phyloP scores from a whole-genome alignment of 176 grass and related monocot genomes.

The Neostapfia colusana region DNA sequence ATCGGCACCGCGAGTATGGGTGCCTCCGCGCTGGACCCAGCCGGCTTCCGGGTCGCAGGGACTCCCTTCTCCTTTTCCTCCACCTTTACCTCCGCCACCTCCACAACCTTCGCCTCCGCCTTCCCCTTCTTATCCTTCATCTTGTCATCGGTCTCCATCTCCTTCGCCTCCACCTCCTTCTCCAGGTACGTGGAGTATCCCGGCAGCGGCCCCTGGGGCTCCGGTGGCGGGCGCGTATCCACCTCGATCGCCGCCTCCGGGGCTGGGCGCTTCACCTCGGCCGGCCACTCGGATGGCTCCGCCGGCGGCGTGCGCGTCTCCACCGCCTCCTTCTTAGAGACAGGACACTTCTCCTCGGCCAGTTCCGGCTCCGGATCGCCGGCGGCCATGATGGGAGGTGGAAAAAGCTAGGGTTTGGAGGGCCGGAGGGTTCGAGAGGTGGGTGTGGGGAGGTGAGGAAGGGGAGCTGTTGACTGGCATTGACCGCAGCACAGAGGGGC shows the following conservation, averaged over 20 bases:
- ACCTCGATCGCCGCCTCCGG: neutral
- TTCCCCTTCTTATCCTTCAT: neutral
- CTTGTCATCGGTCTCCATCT: neutral
- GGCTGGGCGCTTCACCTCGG: neutral
- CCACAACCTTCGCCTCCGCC: constrained; percentile 2
- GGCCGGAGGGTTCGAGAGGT: constrained; percentile 17
- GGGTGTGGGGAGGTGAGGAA: constrained; percentile 3
- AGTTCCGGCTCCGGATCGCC: constrained; percentile 25
- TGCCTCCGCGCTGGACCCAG: constrained; percentile 12
- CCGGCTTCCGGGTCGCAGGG: constrained; percentile 28
- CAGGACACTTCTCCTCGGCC: neutral
- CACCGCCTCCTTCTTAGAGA: neutral
- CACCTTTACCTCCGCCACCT: constrained; percentile 15
- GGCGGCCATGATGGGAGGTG: constrained; percentile 34
- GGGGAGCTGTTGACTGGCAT: constrained; percentile 56
- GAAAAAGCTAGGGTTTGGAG: constrained; percentile 56
- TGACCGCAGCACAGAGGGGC: constrained; percentile 44
- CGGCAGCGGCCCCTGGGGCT: neutral
- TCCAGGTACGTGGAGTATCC: too few relatives aligned
- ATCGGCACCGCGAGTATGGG: constrained; percentile 59
- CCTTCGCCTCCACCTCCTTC: constrained; percentile 3
- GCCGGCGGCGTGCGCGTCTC: neutral
- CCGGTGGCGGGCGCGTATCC: neutral
- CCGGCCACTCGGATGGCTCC: neutral
- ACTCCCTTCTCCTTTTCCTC: constrained; percentile 35